Evolutionary conservation across 768 basidiomycete genomes (phyloP), one percentile per base, ranked within the genome.

Genomic region (Amyloporia xantha): DNA sequence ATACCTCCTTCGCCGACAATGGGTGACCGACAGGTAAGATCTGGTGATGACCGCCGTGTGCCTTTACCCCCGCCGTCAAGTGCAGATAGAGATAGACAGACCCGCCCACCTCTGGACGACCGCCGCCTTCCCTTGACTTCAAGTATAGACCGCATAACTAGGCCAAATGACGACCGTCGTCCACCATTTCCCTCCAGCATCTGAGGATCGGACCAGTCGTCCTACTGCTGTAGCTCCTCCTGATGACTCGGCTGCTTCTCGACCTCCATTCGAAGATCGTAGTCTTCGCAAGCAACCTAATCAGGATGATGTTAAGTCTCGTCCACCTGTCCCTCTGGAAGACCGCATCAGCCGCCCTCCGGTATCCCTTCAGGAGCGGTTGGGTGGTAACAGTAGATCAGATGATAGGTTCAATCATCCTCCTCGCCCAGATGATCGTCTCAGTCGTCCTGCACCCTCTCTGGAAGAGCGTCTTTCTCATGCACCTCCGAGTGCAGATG

Each of bases 391-490:
- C 40, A 20, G 43, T 40, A 17, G 52, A 44, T 53, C 35, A 25
- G 49, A 50, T 23, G 49, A 45, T 37, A 44, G 49, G 24, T 19
- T 36, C 28, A 48, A 50, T 25, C 54, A 53, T 26, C 43, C 39
- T 17, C 33, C 61, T 35, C 55, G 51, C 17, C 36, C 57, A 1
- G 61, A 62, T 27, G 65, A 60, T 13, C 52, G 59, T 36, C 41
- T 61, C 11, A 49, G 41, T 40, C 58, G 55, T 15, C 44, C 49
- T 27, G 47, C 56, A 4, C 55, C 57, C 21, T 38, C 50, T 45
- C 38, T 57, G 5, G 63, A 62, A 48, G 62, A 58, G 25, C 62
- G 61, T n/a, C 35, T 56, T 2, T 54, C 57, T 13, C 52, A 42
- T 17, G 50, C 51, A 26, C 43, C 56, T 20, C 44, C 52, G 44